Evolutionary conservation across 2,329 filamentous ascomycete species (phyloP).

Genomic region (Pseudogymnoascus sp.): DNA sequence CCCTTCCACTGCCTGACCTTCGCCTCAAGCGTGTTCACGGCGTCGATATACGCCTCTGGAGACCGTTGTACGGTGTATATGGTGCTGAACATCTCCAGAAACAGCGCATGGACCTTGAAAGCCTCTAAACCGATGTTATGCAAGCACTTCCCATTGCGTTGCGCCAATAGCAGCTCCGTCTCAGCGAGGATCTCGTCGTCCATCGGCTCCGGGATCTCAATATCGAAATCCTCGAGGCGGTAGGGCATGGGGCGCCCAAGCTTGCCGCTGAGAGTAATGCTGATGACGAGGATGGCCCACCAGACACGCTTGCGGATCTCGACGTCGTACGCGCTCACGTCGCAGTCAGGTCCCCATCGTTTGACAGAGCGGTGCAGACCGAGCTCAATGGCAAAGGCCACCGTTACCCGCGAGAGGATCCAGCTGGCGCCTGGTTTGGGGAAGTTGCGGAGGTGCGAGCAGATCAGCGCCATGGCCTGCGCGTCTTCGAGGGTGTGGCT

Average conservation of each 20-base stretch:
- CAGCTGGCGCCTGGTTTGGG: slow-evolving; percentile 71
- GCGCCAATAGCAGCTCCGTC: slow-evolving; percentile 47
- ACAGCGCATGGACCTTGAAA: slow-evolving; percentile 56
- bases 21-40: slow-evolving; percentile 56
- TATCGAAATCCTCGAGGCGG: slow-evolving; percentile 65
- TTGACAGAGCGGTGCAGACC: slow-evolving; percentile 64
- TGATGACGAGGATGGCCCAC: slow-evolving; percentile 61
- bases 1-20: slow-evolving; percentile 56
- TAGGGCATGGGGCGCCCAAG: slow-evolving; percentile 71
- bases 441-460: slow-evolving; percentile 64
- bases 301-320: slow-evolving; percentile 73
- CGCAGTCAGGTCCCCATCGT: slow-evolving; percentile 39
- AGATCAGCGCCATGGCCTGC: slow-evolving; percentile 66
- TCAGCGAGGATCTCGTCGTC: slow-evolving; percentile 62
- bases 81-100: slow-evolving; percentile 65
- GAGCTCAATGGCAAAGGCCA: slow-evolving; percentile 64
- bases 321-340: slow-evolving; percentile 44
- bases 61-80: slow-evolving; percentile 64
- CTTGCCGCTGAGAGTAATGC: slow-evolving; percentile 63
- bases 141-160: slow-evolving; percentile 46
- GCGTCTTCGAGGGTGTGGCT: slow-evolving; percentile 57
- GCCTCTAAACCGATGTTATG: slow-evolving; percentile 59
- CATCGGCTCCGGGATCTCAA: slow-evolving; percentile 64
- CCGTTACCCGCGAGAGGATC: slow-evolving; percentile 54
- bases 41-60: slow-evolving; percentile 52